Evolutionary conservation across 257 asterid species (phyloP).

Genomic region (Plantago major): DNA sequence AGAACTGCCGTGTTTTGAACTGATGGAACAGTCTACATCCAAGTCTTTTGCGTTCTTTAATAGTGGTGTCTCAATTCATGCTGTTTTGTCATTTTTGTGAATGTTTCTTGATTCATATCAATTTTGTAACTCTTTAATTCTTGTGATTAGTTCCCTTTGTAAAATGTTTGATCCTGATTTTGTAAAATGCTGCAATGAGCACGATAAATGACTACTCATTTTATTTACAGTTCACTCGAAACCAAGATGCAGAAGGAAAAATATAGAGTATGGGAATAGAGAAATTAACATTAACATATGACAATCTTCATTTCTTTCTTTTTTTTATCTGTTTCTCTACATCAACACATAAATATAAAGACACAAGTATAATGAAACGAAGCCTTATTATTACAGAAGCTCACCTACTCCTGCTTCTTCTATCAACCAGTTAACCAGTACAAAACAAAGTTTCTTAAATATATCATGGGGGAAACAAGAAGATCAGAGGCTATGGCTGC

Average conservation of each 20-base stretch:
- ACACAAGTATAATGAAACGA: conserved; percentile 2
- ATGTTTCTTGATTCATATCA: not conserved
- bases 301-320: not conserved
- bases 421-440: too few species aligned
- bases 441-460: too few species aligned
- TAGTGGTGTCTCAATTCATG: not conserved
- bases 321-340: not conserved
- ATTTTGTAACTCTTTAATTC: not conserved
- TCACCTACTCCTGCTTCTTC: too few species aligned
- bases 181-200: not conserved
- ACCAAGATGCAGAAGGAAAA: too few species aligned
- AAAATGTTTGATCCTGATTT: not conserved
- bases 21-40: not conserved
- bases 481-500: not conserved
- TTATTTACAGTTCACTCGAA: not conserved
- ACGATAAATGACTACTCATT: not conserved
- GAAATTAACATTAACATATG: not conserved
- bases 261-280: too few species aligned
- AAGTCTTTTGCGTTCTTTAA: not conserved
- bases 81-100: too few species aligned
- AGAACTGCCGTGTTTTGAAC: conserved; percentile 35
- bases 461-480: not conserved
- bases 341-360: not conserved
- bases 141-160: not conserved
- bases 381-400: not conserved